A percentile compares a stretch with the other conserved stretches of the same genome.
These are phyloP conservation scores for Elasticomyces elasticus DNA, from an alignment of 495 filamentous ascomycete genomes.

Conservation along the genomic window DNA sequence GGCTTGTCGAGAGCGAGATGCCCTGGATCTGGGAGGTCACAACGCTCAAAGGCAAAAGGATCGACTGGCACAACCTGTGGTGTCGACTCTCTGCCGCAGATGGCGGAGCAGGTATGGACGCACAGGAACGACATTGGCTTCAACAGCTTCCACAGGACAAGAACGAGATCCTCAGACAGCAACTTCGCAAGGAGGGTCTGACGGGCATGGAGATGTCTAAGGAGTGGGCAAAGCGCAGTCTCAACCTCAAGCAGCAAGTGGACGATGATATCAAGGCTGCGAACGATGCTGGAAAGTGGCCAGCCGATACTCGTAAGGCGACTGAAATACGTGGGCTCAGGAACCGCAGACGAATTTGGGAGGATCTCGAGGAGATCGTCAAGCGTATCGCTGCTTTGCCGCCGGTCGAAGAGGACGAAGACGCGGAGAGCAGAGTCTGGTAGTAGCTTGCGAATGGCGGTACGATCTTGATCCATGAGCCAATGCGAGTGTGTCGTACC, in stretches of 20 bases:
- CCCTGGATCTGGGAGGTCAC: conserved; percentile 9
- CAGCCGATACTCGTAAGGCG: background rate
- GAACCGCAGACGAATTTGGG: background rate
- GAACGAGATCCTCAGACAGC: background rate
- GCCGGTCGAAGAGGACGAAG: background rate
- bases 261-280: background rate
- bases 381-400: background rate
- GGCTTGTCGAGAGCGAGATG: background rate
- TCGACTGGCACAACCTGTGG: conserved; percentile 5
- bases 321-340: background rate
- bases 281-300: background rate
- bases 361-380: background rate
- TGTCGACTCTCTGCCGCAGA: background rate
- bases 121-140: background rate
- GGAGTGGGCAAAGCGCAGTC: too few relatives aligned
- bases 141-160: background rate
- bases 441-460: too few relatives aligned
- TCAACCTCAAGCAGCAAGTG: too few relatives aligned
- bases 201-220: background rate
- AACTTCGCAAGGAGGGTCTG: background rate
- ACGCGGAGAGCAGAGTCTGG: background rate
- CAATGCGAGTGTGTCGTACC: too few relatives aligned
- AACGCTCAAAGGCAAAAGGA: background rate
- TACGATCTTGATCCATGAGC: too few relatives aligned
- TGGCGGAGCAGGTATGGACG: conserved; percentile 1